Evolutionary conservation across 164 flowering plant species (phyloP), one percentile per base, ranked within the genome.

Genomic region (Vitis amurensis): DNA sequence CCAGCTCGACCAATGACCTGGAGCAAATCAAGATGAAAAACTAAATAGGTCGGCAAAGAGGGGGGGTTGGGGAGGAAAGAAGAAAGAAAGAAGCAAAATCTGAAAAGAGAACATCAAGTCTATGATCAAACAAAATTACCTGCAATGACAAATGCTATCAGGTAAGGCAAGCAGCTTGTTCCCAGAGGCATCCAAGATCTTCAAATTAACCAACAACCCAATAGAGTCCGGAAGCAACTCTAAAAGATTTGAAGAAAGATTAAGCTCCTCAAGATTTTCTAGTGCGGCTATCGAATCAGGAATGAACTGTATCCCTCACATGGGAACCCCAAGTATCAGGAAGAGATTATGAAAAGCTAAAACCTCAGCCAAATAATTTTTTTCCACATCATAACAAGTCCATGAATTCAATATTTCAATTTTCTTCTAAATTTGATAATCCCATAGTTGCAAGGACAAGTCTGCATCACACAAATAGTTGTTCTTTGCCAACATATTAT

Each of bases 201-300:
- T 95, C 81, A 95, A 70, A 11, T 81, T 90, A 59, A 79, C 79
- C 76, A 95, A 68, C 76, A 91, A 66, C 1, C 99, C 98, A 68
- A 95, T 83, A 15, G 99, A 93, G 69, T 95, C 97, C 2, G 99
- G 99, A 64, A 95, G 80, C 2, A 88, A 80, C 66, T 80, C 88
- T 81, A 95, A 76, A 50, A 84, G 78, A 80, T 95, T 95, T 48
- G 96, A 82, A 49, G 93, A 77, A 59, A 87, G 82, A 74, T 84
- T 74, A n/a, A 95, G 89, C 80, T 91, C 97, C 82, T 88, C 91
- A 8, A 95, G 88, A 52, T 73, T 86, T 74, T 79, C 87, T 52
- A 95, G 78, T 47, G 97, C 94, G n/a, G 90, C 85, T 76, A 95
- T 86, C 37, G 98, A 86, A 77, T 92, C 99, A 71, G 99, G 98